Evolutionary conservation across 2,329 filamentous ascomycete species (phyloP).

Genomic region (Aureobasidium leucospermi): DNA sequence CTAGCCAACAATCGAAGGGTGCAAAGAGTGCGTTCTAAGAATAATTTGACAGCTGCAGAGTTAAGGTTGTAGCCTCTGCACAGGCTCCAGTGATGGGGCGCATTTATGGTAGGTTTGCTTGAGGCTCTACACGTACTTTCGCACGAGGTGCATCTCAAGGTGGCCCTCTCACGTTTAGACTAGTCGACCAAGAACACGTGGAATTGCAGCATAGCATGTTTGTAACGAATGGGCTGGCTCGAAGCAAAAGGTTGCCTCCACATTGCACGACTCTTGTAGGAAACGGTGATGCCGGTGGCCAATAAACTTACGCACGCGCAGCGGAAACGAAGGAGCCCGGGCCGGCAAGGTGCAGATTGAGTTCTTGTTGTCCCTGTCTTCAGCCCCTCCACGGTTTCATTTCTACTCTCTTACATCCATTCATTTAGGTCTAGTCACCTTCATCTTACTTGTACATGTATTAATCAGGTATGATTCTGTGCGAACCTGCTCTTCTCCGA

Average conservation of each 20-base stretch:
- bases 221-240: not conserved
- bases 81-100: not conserved
- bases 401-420: not conserved
- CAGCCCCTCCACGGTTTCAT: constrained; percentile 5
- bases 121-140: not conserved
- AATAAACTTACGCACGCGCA: constrained; percentile 1
- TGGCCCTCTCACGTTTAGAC: not conserved
- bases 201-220: not conserved
- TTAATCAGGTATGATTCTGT: not conserved
- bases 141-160: not conserved
- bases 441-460: not conserved
- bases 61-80: constrained; percentile 1
- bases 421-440: not conserved
- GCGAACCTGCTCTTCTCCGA: not conserved
- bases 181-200: not conserved
- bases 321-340: constrained; percentile 1
- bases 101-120: not conserved
- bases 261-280: not conserved
- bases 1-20: too few relatives aligned
- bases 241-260: not conserved
- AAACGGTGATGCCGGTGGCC: not conserved
- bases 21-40: not conserved
- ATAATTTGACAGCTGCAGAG: not conserved
- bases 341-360: not conserved
- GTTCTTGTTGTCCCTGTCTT: not conserved